A percentile compares a stretch with the other conserved stretches of the same genome.
These are phyloP conservation scores for Penicillium fuscoglaucum DNA, from an alignment of 2,329 filamentous ascomycete genomes.

Conservation along the genomic window DNA sequence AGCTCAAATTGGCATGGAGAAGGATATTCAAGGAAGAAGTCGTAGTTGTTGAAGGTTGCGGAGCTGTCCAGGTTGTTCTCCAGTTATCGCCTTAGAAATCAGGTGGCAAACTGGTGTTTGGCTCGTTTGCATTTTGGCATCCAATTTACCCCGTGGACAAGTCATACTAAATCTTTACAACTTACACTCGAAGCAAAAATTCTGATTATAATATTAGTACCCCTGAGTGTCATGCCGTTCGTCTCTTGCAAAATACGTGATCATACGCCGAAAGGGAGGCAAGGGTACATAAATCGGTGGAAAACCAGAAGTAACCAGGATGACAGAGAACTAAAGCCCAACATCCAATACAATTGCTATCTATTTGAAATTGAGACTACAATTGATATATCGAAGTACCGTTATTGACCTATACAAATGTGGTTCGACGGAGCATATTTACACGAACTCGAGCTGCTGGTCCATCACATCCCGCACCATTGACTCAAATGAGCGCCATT, in stretches of 20 bases:
- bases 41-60: conserved; percentile 2
- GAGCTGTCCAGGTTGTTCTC: conserved; percentile 8
- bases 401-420: neutral
- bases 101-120: conserved; percentile 10
- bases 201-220: neutral
- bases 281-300: neutral
- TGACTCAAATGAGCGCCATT: conserved; percentile 23
- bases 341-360: neutral
- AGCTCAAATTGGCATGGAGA: neutral
- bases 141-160: neutral
- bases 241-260: neutral
- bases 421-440: too few species aligned
- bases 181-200: neutral
- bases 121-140: conserved; percentile 5
- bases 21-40: neutral
- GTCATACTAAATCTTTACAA: neutral
- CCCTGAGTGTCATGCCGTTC: neutral
- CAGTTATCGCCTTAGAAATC: conserved; percentile 15
- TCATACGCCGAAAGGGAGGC: neutral
- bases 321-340: neutral
- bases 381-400: neutral
- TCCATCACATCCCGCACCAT: conserved; percentile 26
- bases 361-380: neutral
- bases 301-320: neutral
- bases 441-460: conserved; percentile 21